Percentiles rank a stretch among this genome's conserved stretches.
Conservation (phyloP, 176 grass and related monocot species). For the Ensete glaucum region DNA sequence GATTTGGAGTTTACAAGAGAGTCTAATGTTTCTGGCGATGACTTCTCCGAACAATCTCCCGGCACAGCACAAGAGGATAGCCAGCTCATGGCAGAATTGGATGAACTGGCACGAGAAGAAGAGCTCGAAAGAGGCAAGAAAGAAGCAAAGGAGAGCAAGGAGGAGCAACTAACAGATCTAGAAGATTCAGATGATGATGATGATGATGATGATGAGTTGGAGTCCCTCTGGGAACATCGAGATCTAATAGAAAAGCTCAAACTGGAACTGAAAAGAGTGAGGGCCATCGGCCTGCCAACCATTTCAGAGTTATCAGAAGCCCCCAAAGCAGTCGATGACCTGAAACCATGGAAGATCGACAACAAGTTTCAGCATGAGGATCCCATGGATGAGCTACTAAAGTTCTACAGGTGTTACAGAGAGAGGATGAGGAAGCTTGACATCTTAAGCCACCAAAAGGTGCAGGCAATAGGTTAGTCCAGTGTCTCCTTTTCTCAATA, state of each 20-base stretch:
- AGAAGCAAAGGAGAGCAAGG: slow-evolving; percentile 16
- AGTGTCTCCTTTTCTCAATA: neutral
- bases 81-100: neutral
- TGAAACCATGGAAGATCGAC: slow-evolving; percentile 81
- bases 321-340: slow-evolving; percentile 61
- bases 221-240: slow-evolving; percentile 90
- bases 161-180: slow-evolving; percentile 34
- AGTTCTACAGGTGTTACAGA: slow-evolving; percentile 92
- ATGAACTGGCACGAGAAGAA: slow-evolving; percentile 29
- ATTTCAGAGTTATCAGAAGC: slow-evolving; percentile 84
- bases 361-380: slow-evolving; percentile 73
- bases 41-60: neutral
- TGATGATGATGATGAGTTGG: slow-evolving; percentile 73
- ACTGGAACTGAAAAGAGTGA: slow-evolving; percentile 80
- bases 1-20: slow-evolving; percentile 13
- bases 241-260: slow-evolving; percentile 92
- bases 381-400: slow-evolving; percentile 81
- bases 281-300: slow-evolving; percentile 52
- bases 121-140: slow-evolving; percentile 24
- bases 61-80: neutral
- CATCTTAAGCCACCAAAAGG: slow-evolving; percentile 84
- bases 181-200: slow-evolving; percentile 58
- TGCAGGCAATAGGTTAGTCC: slow-evolving; percentile 82
- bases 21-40: slow-evolving; percentile 18
- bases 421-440: slow-evolving; percentile 98